Conservation (phyloP, 495 filamentous ascomycete species). For the Terfezia boudieri region DNA sequence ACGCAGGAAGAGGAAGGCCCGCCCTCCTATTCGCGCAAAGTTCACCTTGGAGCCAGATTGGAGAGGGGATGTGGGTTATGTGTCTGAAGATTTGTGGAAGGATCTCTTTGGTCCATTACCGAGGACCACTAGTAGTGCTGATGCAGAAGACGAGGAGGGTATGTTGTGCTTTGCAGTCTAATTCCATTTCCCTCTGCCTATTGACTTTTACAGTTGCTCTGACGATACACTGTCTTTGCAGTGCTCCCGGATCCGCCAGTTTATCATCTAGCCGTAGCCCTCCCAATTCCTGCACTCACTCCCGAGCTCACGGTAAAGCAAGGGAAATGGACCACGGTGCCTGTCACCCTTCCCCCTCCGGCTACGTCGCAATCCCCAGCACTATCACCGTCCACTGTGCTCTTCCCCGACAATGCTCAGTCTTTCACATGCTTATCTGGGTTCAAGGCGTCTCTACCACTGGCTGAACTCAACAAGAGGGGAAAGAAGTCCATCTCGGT, state of each 20-base stretch:
- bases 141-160: not conserved
- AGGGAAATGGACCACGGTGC: constrained; percentile 56
- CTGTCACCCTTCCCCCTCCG: constrained; percentile 30
- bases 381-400: constrained; percentile 48
- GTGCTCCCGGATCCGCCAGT: constrained; percentile 19
- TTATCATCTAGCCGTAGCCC: constrained; percentile 56
- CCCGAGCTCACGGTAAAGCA: constrained; percentile 33
- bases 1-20: not conserved
- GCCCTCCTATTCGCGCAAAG: not conserved
- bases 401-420: constrained; percentile 59
- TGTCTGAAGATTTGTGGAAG: constrained; percentile 66
- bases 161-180: not conserved
- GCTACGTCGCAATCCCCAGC: constrained; percentile 27
- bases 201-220: constrained; percentile 1
- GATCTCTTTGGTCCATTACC: constrained; percentile 46
- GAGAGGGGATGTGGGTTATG: constrained; percentile 52
- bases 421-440: constrained; percentile 47
- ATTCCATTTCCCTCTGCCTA: not conserved
- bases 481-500: constrained; percentile 50
- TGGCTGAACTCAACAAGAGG: constrained; percentile 39
- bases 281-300: constrained; percentile 44
- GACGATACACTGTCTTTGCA: constrained; percentile 7
- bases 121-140: not conserved
- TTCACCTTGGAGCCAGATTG: not conserved
- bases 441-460: constrained; percentile 24